These are phyloP conservation scores for Cryptococcus hybrid DNA, from an alignment of 1,284 basidiomycete genomes.

Conservation along the genomic window DNA sequence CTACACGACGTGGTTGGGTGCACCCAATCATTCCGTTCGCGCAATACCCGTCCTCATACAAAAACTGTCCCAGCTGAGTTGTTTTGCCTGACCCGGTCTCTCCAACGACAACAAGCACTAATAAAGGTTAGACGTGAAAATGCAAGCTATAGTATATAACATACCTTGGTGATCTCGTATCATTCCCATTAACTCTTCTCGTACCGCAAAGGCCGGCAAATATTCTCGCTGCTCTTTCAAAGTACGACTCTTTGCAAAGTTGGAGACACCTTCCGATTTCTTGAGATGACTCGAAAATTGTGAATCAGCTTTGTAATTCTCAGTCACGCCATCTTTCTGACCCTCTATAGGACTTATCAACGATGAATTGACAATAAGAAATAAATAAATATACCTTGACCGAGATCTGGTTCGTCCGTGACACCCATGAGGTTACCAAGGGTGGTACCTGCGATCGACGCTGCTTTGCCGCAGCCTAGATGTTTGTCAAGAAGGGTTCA, in stretches of 20 bases:
- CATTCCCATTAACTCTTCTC: conserved; percentile 86
- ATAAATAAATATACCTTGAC: conserved; percentile 24
- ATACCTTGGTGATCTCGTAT: conserved; percentile 94
- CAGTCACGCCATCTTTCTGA: conserved; percentile 58
- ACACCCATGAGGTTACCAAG: conserved; percentile 98
- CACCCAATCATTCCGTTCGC: conserved; percentile 85
- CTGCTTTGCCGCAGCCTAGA: conserved; percentile 80
- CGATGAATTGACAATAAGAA: neutral
- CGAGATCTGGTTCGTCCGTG: conserved; percentile 74
- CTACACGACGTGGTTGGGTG: conserved; percentile 94
- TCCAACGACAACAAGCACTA: conserved; percentile 89
- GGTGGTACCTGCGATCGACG: conserved; percentile 84
- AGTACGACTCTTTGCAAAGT: conserved; percentile 78
- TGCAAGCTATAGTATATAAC: conserved; percentile 14
- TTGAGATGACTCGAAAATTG: conserved; percentile 94
- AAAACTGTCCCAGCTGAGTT: conserved; percentile 90
- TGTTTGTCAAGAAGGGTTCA: neutral
- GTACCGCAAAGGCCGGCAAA: conserved; percentile 94
- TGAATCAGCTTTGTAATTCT: conserved; percentile 87
- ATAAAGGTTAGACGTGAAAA: conserved; percentile 1
- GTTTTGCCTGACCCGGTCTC: conserved; percentile 94
- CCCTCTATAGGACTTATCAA: conserved; percentile 54
- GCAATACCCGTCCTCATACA: conserved; percentile 96
- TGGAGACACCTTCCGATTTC: conserved; percentile 70
- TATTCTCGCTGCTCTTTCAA: conserved; percentile 96